Base-by-base conservation (phyloP, 2,329 filamentous ascomycete species). In the Lecanicillium sp. region DNA sequence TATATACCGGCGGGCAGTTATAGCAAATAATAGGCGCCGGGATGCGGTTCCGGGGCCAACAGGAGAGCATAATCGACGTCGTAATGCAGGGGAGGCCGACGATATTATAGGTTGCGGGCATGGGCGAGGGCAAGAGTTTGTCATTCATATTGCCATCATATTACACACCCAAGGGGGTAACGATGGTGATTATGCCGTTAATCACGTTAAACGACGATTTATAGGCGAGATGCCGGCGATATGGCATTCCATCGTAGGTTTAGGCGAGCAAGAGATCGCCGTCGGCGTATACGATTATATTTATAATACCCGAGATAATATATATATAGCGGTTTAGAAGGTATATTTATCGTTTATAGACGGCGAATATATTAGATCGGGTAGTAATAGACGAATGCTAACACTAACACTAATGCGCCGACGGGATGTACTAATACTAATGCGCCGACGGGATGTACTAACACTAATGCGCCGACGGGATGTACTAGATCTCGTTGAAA, bases 61-160 rank as follows among this genome's bases (percentile, higher is more conserved):
- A 49, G 27, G 25, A 38, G 35, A 27, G 11, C 19, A 43, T 39
- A 13, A 30, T 49, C 11, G n/a, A 31, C n/a, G 33, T 37, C 11
- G 40, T 48, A 3, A 22, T 41, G 4, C 20, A 14, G 9, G 17
- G 33, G 3, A 31, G 42, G 32, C 43, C 31, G 19, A 36, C 38
- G 19, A 25, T 50, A 2, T n/a, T 50, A 5, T 15, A 45, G 37
- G 38, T 50, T 1, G 38, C 34, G 25, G 25, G 35, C 2, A 50
- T 34, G 12, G 38, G 42, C 4, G 37, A 40, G n/a, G 43, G 43
- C 14, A 49, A 50, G 38, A 50, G 41, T 18, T 13, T 50, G 12
- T 43, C 35, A 28, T 48, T 50, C 16, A 47, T 48, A 15, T 41
- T 50, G 22, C 40, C 38, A 35, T 45, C 32, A 29, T 44, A 33